Base-by-base conservation (phyloP, 2,329 filamentous ascomycete species). In the Drechslerella stenobrocha region DNA sequence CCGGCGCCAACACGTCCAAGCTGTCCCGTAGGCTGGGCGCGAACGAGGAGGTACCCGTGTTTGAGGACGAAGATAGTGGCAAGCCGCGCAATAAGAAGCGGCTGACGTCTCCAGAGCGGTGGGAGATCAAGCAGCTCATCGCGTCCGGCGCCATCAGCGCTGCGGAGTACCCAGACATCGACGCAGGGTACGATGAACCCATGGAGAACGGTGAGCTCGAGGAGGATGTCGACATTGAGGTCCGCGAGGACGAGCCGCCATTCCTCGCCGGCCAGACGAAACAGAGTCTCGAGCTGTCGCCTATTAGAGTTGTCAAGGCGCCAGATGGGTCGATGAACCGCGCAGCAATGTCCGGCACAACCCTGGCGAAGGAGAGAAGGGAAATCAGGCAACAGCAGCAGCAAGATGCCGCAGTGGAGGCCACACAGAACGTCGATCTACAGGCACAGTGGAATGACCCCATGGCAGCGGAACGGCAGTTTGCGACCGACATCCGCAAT, bases 321-420 rank as follows among this genome's bases (percentile, higher is more conserved):
- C 95, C 93, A 0, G 93, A 98, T 76, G 93, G 93, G n/a, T 97
- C 92, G 2, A 86, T 98, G 77, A 98, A 98, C 75, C 84, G 93
- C 74, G 90, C 95, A 47, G 95, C 95, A 13, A 96, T 97, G 88
- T 87, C 91, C 6, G 92, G 93, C 44, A 91, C 92, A 13, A 83
- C 86, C 2, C 78, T 98, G 11, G 89, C 92, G 2, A 95, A 93
- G 75, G 93, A 98, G 75, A 82, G 93, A 52, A 86, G 90, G 75
- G 93, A 98, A 66, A 73, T 96, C 71, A 85, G 89, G 67, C 89
- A 96, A 73, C 88, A 95, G 75, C 92, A 98, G 77, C 85, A 84
- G 0, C 88, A 95, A 65, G 90, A 88, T 79, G 83, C 73, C n/a
- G 79, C 80, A 1, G 87, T 90, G 20, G 85, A 93, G 69, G 85